Conservation (phyloP, 495 filamentous ascomycete genomes). For the Filosporella fistucella region DNA sequence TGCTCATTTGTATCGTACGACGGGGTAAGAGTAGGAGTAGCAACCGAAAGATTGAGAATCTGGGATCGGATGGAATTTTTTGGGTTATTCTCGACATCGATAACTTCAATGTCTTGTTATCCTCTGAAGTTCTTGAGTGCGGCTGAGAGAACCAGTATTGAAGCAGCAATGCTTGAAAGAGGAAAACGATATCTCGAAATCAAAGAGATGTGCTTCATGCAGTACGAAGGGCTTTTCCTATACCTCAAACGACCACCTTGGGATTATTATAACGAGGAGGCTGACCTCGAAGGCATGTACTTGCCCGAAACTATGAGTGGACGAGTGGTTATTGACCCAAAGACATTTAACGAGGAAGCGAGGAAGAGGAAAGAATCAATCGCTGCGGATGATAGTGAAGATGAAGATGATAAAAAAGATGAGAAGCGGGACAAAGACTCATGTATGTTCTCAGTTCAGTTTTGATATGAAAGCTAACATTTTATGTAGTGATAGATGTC, state of each 20-base stretch:
- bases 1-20: conserved; percentile 3
- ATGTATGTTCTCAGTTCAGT: neutral
- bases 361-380: conserved; percentile 6
- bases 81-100: neutral
- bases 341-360: conserved; percentile 32
- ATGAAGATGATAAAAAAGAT: conserved; percentile 2
- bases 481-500: conserved; percentile 1
- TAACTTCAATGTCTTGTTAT: neutral
- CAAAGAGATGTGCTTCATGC: conserved; percentile 19
- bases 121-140: conserved; percentile 23
- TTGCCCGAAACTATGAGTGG: conserved; percentile 27
- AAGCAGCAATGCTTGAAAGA: conserved; percentile 17
- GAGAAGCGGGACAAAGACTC: neutral
- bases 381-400: neutral
- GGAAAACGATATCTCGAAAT: conserved; percentile 14
- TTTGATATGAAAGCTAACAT: neutral
- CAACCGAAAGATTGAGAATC: conserved; percentile 5
- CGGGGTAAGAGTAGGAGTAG: conserved; percentile 2
- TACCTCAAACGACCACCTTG: conserved; percentile 26
- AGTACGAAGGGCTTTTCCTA: conserved; percentile 25
- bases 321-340: conserved; percentile 30
- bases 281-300: conserved; percentile 20
- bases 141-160: conserved; percentile 18
- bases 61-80: conserved; percentile 10
- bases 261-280: conserved; percentile 25